phyloP scores from a whole-genome alignment of 225 moss, liverwort and hornwort genomes.

The Neckera pumila region DNA sequence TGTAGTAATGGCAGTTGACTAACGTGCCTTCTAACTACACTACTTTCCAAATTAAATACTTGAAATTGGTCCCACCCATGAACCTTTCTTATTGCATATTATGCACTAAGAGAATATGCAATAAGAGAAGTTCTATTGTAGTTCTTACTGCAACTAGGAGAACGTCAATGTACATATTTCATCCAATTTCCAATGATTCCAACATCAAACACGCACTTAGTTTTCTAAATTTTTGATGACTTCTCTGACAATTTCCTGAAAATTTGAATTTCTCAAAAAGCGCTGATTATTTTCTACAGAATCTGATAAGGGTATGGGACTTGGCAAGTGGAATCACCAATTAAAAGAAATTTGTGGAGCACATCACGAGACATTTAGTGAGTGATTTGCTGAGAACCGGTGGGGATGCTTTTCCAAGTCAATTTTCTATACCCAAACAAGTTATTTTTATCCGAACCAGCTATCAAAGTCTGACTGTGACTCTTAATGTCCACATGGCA shows the following conservation, averaged over 20 bases:
- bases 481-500: not conserved
- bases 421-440: not conserved
- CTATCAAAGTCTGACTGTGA: not conserved
- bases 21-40: too few species aligned
- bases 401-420: not conserved
- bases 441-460: too few species aligned
- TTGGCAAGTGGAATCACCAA: not conserved
- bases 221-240: rapidly evolving
- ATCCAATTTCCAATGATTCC: not conserved
- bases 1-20: too few species aligned
- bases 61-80: too few species aligned
- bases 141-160: not conserved
- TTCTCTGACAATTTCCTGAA: not conserved
- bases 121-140: too few species aligned
- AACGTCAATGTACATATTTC: not conserved
- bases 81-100: too few species aligned
- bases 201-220: too few species aligned
- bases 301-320: too few species aligned
- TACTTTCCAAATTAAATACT: too few species aligned
- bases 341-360: not conserved
- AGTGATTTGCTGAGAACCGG: not conserved
- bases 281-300: rapidly evolving
- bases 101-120: too few species aligned
- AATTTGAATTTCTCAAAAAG: not conserved
- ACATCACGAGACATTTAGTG: not conserved